Evolutionary conservation across 176 grass and related monocot species (phyloP).

Genomic region (Musa acuminata): DNA sequence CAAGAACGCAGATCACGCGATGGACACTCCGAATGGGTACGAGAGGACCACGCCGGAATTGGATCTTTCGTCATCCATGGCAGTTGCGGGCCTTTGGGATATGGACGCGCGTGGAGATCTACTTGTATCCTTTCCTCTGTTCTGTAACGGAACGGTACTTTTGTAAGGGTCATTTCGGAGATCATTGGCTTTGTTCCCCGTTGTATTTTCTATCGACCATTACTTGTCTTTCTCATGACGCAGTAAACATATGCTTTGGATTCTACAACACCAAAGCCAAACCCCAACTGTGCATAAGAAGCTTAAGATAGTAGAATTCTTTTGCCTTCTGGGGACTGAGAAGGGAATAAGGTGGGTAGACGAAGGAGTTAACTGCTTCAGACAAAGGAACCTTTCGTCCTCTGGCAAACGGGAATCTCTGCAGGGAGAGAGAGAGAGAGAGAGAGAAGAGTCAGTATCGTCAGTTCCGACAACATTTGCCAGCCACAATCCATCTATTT

Average conservation of each 20-base stretch:
- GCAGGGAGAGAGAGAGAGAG: constrained; percentile 18
- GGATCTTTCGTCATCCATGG: background rate
- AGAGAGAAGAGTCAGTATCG: no score
- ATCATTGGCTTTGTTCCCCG: no score
- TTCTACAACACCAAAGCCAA: no score
- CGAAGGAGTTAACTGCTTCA: constrained; percentile 13
- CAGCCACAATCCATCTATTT: background rate
- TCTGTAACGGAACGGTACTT: no score
- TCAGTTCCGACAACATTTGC: no score
- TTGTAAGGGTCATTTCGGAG: no score
- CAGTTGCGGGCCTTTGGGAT: background rate
- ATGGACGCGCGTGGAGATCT: background rate
- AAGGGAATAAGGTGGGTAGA: constrained; percentile 21
- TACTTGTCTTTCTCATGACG: no score
- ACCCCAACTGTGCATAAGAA: background rate
- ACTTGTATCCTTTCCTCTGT: no score
- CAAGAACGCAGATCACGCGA: background rate
- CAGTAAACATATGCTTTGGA: no score
- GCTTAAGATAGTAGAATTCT: background rate
- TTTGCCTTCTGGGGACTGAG: constrained; percentile 20
- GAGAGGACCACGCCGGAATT: background rate
- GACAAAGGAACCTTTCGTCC: constrained; percentile 43
- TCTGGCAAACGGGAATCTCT: constrained; percentile 40
- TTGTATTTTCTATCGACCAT: no score
- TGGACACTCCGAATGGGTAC: background rate